Evolutionary conservation across 352 stramenopile genomes (phyloP), one percentile per base, ranked within the genome.

Genomic region (Globisporangium barbulae): DNA sequence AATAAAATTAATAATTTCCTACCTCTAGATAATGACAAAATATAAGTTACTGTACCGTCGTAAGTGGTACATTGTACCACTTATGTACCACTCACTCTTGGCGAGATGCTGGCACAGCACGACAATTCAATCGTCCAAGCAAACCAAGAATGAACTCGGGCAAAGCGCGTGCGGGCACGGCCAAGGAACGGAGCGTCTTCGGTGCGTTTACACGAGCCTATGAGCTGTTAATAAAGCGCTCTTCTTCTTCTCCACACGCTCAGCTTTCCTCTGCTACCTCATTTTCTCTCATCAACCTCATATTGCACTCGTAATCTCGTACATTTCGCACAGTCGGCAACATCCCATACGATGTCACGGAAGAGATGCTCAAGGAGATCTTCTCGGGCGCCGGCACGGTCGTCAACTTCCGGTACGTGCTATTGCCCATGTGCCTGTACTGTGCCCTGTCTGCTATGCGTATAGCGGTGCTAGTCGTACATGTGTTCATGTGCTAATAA

Each of bases 321-420:
- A 35, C 50, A 67, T 44, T 61, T 22, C n/a, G 47, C 33, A 12
- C 67, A 95, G 86, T 95, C 47, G 86, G 86, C 63, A 95, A 95
- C 68, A 95, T 95, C 55, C 86, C 86, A 52, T 95, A 95, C 69
- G 86, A 95, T 80, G 86, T 95, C 48, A 90, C 86, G 13, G 86
- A 95, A 50, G 86, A 95, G 10, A 84, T 84, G 83, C 84, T 95
- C 42, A 88, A 88, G 64, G 84, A 95, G 68, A 89, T 95, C 57
- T 95, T 95, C 74, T 93, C 86, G 10, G 84, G 89, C 56, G 86
- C 83, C 15, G 86, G 86, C 28, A 85, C 81, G 7, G 86, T 95
- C 53, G 66, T 95, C 58, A 95, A 91, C 65, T 95, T 95, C 61
- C 81, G 86, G 86, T 95, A 47, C 55, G 72, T 42, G 3, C 19